phyloP scores from a whole-genome alignment of 2,329 filamentous ascomycete genomes.

The Incumbomyces delicatus region DNA sequence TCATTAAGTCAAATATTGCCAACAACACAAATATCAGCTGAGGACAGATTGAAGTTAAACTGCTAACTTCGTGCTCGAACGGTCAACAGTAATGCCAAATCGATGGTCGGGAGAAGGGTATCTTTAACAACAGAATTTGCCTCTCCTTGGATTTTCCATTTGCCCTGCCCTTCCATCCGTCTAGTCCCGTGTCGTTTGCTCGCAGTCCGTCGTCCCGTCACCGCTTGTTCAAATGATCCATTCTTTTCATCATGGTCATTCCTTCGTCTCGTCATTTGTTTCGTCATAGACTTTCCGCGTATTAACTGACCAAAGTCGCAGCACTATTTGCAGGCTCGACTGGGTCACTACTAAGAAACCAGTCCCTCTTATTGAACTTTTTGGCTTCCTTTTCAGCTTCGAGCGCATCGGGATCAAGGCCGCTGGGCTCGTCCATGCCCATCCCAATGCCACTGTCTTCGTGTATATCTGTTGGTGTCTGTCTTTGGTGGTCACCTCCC shows the following conservation, averaged over 20 bases:
- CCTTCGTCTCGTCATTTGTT: not conserved
- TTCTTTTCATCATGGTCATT: not conserved
- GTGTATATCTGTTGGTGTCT: not conserved
- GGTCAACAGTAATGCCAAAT: no score
- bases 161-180: not conserved
- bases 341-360: conserved; percentile 21
- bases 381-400: conserved; percentile 20
- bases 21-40: no score
- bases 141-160: not conserved
- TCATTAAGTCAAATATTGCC: no score
- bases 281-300: not conserved
- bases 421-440: conserved; percentile 12
- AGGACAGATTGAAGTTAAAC: no score
- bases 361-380: conserved; percentile 21
- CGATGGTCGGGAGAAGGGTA: not conserved
- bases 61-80: no score
- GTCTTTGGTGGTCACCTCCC: conserved; percentile 3
- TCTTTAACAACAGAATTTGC: conserved; percentile 1
- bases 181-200: not conserved
- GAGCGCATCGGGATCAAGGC: conserved; percentile 53
- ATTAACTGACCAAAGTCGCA: not conserved
- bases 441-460: conserved; percentile 22
- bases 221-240: not conserved
- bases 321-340: conserved; percentile 10
- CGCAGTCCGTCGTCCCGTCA: not conserved